A percentile compares a stretch with the other conserved stretches of the same genome.
phyloP scores from a whole-genome alignment of 352 stramenopile species.

The Phytophthora pluvialis region DNA sequence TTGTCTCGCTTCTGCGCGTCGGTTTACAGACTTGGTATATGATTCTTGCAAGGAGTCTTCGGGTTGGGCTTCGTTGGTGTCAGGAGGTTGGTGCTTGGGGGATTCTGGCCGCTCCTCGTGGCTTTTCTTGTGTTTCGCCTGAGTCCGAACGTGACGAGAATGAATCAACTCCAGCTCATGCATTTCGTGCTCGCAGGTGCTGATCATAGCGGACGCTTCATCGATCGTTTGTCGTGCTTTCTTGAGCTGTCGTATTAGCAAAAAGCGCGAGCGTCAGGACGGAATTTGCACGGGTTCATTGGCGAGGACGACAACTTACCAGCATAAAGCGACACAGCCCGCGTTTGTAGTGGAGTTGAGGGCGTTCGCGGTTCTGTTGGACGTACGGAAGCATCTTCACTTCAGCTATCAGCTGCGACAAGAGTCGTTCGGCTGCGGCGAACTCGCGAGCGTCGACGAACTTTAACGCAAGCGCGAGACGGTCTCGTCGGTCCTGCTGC shows the following conservation, averaged over 20 bases:
- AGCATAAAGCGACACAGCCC: slow-evolving; percentile 58
- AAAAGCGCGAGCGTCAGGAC: not conserved
- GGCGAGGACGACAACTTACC: slow-evolving; percentile 8
- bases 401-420: slow-evolving; percentile 38
- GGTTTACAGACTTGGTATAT: slow-evolving; percentile 17
- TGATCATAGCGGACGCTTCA: slow-evolving; percentile 23
- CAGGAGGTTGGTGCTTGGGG: not conserved
- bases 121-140: slow-evolving; percentile 11
- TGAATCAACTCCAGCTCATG: slow-evolving; percentile 28
- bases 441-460: slow-evolving; percentile 42
- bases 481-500: slow-evolving; percentile 16
- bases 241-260: slow-evolving; percentile 15
- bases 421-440: slow-evolving; percentile 29
- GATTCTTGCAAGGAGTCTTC: slow-evolving; percentile 7
- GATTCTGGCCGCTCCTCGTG: slow-evolving; percentile 16
- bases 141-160: not conserved
- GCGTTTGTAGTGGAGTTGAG: slow-evolving; percentile 47
- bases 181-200: slow-evolving; percentile 29
- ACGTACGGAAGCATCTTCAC: slow-evolving; percentile 28
- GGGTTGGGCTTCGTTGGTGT: slow-evolving; percentile 8
- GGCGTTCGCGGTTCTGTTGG: slow-evolving; percentile 24
- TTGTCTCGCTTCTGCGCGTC: slow-evolving; percentile 16
- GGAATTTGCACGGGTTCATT: not conserved
- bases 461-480: slow-evolving; percentile 35
- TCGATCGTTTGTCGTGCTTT: slow-evolving; percentile 27